Conservation (phyloP, 1,284 basidiomycete species). For the Neolentinus lepideus region DNA sequence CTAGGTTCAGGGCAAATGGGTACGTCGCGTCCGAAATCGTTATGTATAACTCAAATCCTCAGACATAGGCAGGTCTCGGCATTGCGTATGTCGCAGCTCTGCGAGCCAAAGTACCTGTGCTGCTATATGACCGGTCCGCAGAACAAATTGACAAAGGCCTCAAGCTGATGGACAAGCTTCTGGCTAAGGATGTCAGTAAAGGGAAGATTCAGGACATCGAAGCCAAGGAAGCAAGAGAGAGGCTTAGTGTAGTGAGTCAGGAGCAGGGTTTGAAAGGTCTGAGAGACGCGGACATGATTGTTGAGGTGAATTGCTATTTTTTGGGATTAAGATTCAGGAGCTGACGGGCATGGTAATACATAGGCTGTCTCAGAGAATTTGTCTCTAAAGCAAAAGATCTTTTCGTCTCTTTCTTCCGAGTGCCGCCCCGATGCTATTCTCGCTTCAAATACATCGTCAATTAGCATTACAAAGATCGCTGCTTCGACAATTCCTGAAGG, state of each 20-base stretch:
- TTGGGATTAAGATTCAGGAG: neutral
- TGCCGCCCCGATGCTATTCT: constrained; percentile 75
- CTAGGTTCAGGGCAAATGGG: constrained; percentile 2
- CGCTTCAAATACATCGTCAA: constrained; percentile 91
- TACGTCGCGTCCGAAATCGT: neutral
- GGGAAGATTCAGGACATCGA: constrained; percentile 70
- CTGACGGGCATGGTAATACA: neutral
- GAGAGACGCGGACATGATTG: constrained; percentile 80
- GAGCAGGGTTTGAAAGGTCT: constrained; percentile 45
- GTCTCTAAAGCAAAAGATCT: constrained; percentile 75
- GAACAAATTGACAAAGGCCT: constrained; percentile 62
- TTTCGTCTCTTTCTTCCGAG: constrained; percentile 62
- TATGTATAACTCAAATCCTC: neutral
- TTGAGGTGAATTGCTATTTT: constrained; percentile 63
- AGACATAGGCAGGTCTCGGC: constrained; percentile 82
- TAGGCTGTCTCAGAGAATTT: constrained; percentile 90
- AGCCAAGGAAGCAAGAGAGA: constrained; percentile 66
- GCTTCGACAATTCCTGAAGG: constrained; percentile 62
- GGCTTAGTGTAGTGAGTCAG: constrained; percentile 48
- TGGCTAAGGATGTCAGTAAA: constrained; percentile 87
- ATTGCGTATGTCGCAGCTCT: constrained; percentile 84
- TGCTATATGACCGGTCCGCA: constrained; percentile 62
- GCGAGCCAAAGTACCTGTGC: constrained; percentile 69
- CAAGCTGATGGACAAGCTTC: constrained; percentile 69
- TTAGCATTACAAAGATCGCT: constrained; percentile 92